Evolutionary conservation across 176 grass and related monocot genomes (phyloP).

Genomic region (Saccharum spontaneum): DNA sequence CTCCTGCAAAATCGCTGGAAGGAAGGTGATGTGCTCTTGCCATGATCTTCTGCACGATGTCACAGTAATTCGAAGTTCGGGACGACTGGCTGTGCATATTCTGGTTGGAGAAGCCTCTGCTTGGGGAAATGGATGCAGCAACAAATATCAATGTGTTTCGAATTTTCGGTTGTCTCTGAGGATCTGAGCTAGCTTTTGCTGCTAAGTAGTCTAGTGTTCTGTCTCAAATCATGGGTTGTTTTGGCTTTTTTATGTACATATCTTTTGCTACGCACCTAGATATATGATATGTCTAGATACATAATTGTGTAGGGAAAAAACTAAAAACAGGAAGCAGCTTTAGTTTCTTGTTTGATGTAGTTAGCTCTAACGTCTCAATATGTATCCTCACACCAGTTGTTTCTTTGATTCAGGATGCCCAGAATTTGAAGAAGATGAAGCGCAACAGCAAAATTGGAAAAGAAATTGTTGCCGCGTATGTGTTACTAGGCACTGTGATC

Average conservation of each 20-base stretch:
- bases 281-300: too few species aligned
- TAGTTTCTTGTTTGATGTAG: too few species aligned
- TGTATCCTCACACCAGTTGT: slow-evolving; percentile 15
- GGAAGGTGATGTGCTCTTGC: slow-evolving; percentile 62
- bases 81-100: background rate
- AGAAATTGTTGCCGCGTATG: slow-evolving; percentile 92
- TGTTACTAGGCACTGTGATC: slow-evolving; percentile 8
- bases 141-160: background rate
- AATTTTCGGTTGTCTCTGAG: background rate
- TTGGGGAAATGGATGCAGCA: background rate
- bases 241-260: too few species aligned
- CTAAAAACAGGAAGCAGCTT: background rate
- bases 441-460: slow-evolving; percentile 96
- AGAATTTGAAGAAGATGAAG: slow-evolving; percentile 98
- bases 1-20: slow-evolving; percentile 99
- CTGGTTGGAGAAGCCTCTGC: background rate
- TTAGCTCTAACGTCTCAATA: background rate
- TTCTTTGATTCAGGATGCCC: slow-evolving; percentile 66
- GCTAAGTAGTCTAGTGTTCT: background rate
- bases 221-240: too few species aligned
- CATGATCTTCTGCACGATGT: background rate
- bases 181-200: slow-evolving; percentile 6
- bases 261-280: too few species aligned
- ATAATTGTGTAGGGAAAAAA: background rate
- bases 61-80: background rate